Base-by-base conservation (phyloP, 1,284 basidiomycete genomes). In the Cryptococcus sp. region DNA sequence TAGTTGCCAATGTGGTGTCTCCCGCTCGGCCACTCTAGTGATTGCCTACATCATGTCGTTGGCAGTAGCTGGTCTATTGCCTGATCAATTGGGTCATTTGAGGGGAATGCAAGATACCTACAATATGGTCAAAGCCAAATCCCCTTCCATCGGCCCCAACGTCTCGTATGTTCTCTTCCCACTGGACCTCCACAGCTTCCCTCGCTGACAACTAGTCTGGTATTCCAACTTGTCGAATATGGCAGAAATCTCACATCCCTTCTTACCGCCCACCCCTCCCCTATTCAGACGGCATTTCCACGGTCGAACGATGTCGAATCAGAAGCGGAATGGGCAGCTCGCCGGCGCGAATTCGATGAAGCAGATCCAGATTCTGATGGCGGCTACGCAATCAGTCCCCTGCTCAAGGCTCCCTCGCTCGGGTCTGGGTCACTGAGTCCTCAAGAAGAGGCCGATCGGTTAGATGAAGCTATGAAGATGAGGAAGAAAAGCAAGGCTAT, bases 31-130 rank as follows among this genome's bases (percentile, higher is more conserved):
- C 16, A 97, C 93, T 1, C 77, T 97, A 62, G 83, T 88, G 45
- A 94, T 98, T 56, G 93, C 92, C 32, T 83, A 96, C 59, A 88
- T 96, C 59, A 97, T 98, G 92, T 84, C 89, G 48, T 88, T 91
- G 31, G 91, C 92, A 18, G 85, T 86, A 36, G 79, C 82, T 46
- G 83, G 83, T 46, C 82, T 83, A 2, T 78, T 85, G 39, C 80
- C 77, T 25, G 83, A 85, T 18, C 81, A 84, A 14, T 79, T 86
- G 22, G 84, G 89, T 55, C 82, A 90, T 10, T 85, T 86, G 7
- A 57, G 64, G 24, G 76, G 89, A 45, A 96, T 96, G 91, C 90
- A 96, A 71, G 88, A 86, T 49, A 88, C 91, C 36, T 98, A 97
- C 76, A 79, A 86, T 57, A 92, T 83, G 74, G 89, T 93, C 45